These are phyloP conservation scores for Didymella segeticola DNA, from an alignment of 2,329 filamentous ascomycete species.

Conservation along the genomic window DNA sequence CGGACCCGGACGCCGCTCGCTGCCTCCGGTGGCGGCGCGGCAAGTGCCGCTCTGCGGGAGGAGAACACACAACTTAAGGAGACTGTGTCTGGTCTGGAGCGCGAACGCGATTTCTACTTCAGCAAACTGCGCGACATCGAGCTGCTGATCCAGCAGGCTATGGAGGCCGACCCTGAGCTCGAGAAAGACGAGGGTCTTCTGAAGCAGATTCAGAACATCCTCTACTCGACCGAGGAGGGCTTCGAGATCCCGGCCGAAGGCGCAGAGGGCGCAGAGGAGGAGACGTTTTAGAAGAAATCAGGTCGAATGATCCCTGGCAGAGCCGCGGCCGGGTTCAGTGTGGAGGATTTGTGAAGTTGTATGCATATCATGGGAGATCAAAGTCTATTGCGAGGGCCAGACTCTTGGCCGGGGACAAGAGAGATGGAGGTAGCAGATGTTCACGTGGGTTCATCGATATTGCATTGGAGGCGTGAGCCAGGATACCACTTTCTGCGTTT, in stretches of 20 bases:
- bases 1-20: conserved; percentile 51
- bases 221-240: conserved; percentile 88
- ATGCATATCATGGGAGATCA: not conserved
- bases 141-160: conserved; percentile 87
- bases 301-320: not conserved
- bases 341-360: not conserved
- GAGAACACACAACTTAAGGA: conserved; percentile 93
- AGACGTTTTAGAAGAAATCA: conserved; percentile 53
- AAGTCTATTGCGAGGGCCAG: not conserved
- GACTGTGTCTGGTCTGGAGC: conserved; percentile 91
- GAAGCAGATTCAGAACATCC: conserved; percentile 94
- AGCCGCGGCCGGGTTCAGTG: not conserved
- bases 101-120: conserved; percentile 98
- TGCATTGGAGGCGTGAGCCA: conserved; percentile 43
- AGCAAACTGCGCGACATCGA: conserved; percentile 98
- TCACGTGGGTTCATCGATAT: conserved; percentile 26
- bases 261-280: conserved; percentile 76
- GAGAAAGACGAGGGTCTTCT: conserved; percentile 93
- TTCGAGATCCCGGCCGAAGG: conserved; percentile 86
- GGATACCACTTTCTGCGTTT: conserved; percentile 42
- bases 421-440: conserved; percentile 10
- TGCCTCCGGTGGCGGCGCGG: conserved; percentile 62
- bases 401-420: conserved; percentile 57
- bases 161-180: conserved; percentile 89
- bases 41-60: conserved; percentile 74